Conservation (phyloP, 805 yeast species). For the Cyberlindnera lachancei region DNA sequence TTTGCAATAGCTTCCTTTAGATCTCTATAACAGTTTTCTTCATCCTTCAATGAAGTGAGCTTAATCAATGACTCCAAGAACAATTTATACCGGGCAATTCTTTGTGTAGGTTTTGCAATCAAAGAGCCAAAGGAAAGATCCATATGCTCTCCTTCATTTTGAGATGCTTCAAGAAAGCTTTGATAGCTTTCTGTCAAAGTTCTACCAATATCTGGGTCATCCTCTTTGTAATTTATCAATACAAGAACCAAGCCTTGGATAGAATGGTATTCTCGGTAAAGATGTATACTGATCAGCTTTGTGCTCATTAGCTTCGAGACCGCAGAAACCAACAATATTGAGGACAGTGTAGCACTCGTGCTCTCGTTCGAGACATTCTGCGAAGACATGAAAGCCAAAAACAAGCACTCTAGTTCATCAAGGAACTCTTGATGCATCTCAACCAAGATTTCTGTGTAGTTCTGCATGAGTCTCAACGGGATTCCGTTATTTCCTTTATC, state of each 20-base stretch:
- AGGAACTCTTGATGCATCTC: constrained; percentile 27
- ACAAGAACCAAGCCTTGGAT: constrained; percentile 27
- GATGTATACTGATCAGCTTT: constrained; percentile 20
- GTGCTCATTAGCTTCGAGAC: constrained; percentile 17
- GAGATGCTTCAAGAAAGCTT: constrained; percentile 34
- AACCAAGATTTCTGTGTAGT: constrained; percentile 25
- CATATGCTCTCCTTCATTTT: constrained; percentile 26
- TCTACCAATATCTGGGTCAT: constrained; percentile 18
- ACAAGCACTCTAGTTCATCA: constrained; percentile 17
- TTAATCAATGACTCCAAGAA: constrained; percentile 37
- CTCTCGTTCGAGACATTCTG: neutral
- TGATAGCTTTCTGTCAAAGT: constrained; percentile 26
- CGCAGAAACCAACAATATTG: constrained; percentile 19
- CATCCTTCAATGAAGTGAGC: constrained; percentile 18
- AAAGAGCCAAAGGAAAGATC: constrained; percentile 50
- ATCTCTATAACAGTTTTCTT: constrained; percentile 9
- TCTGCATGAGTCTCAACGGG: constrained; percentile 28
- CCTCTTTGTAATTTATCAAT: constrained; percentile 24
- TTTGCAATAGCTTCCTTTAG: constrained; percentile 12
- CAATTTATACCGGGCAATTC: constrained; percentile 43
- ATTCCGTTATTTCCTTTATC: constrained; percentile 24
- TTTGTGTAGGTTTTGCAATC: constrained; percentile 44
- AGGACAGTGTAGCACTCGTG: constrained; percentile 2
- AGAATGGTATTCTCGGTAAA: constrained; percentile 30
- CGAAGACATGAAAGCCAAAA: constrained; percentile 1